phyloP scores from a whole-genome alignment of 257 asterid species.

The Penstemon newberryi region DNA sequence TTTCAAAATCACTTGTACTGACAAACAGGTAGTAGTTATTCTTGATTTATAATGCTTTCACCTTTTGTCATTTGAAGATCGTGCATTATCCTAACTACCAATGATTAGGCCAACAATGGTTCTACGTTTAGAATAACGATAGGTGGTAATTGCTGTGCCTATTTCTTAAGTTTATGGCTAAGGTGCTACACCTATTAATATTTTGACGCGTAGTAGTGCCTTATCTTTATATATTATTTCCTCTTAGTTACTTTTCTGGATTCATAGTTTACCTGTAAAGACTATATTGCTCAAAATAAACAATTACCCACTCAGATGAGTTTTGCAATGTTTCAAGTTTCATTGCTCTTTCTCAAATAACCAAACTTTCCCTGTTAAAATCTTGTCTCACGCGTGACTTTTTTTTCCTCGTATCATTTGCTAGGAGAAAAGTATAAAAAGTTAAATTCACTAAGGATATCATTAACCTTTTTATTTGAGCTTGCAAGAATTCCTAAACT shows the following conservation, averaged over 20 bases:
- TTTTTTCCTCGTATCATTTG: not conserved
- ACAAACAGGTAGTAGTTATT: conserved; percentile 71
- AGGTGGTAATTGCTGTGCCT: conserved; percentile 2
- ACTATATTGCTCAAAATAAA: not conserved
- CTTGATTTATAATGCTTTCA: conserved; percentile 10
- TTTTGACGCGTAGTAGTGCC: conserved; percentile 9
- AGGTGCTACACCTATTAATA: conserved; percentile 13
- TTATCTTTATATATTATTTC: not conserved
- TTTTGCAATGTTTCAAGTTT: not conserved
- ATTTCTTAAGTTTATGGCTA: conserved; percentile 8
- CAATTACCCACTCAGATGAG: not conserved
- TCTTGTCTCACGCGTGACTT: conserved; percentile 7
- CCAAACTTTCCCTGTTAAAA: conserved; percentile 7
- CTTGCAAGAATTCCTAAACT: conserved; percentile 14
- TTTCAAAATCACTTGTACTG: conserved; percentile 87
- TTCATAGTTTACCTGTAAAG: too few relatives aligned
- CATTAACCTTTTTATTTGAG: not conserved
- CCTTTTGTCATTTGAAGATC: not conserved
- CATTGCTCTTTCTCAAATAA: conserved; percentile 10
- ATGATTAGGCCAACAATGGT: not conserved
- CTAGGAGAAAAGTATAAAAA: not conserved
- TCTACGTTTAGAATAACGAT: conserved; percentile 11
- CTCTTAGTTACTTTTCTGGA: not conserved
- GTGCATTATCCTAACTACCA: conserved; percentile 2
- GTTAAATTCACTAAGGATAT: not conserved